Percentiles rank a stretch among this genome's conserved stretches.
Evolutionary conservation across 1,284 basidiomycete species (phyloP).

Genomic region (Sporisorium iseilematis-ciliati): DNA sequence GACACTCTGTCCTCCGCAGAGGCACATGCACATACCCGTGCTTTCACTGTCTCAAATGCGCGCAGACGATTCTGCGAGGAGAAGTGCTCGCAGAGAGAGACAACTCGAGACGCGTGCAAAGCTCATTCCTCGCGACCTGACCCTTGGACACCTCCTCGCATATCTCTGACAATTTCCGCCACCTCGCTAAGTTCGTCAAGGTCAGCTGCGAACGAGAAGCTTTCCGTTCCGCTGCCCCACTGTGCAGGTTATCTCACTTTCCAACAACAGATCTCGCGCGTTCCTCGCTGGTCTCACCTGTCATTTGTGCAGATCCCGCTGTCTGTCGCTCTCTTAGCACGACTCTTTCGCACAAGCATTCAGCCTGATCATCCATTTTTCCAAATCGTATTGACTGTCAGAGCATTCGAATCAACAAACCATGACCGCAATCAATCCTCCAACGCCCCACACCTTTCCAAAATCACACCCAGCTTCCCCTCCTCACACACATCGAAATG

Average conservation of each 20-base stretch:
- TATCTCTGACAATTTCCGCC: slow-evolving; percentile 2
- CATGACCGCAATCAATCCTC: slow-evolving; percentile 20
- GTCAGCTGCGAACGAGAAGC: no score
- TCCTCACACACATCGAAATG: slow-evolving; percentile 59
- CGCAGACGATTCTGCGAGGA: no score
- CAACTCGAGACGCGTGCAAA: slow-evolving; percentile 5
- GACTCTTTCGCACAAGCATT: not conserved
- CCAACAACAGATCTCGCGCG: slow-evolving; percentile 4
- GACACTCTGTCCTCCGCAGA: not conserved
- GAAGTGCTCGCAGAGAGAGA: no score
- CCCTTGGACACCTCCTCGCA: slow-evolving; percentile 17
- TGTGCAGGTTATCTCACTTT: slow-evolving; percentile 16
- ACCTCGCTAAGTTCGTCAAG: not conserved
- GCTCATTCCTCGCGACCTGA: slow-evolving; percentile 26
- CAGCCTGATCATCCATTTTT: not conserved
- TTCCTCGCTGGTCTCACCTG: slow-evolving; percentile 8
- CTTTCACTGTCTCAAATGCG: no score
- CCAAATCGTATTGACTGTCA: not conserved
- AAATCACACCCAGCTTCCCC: slow-evolving; percentile 28
- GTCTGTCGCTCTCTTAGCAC: not conserved
- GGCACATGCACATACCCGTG: no score
- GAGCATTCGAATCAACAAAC: not conserved
- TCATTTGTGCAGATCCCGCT: not conserved
- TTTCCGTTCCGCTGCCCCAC: slow-evolving; percentile 22
- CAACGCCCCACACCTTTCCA: slow-evolving; percentile 44